Evolutionary conservation across 441 rosid genomes (phyloP), one percentile per base, ranked within the genome.

Genomic region (Aleurites moluccanus): DNA sequence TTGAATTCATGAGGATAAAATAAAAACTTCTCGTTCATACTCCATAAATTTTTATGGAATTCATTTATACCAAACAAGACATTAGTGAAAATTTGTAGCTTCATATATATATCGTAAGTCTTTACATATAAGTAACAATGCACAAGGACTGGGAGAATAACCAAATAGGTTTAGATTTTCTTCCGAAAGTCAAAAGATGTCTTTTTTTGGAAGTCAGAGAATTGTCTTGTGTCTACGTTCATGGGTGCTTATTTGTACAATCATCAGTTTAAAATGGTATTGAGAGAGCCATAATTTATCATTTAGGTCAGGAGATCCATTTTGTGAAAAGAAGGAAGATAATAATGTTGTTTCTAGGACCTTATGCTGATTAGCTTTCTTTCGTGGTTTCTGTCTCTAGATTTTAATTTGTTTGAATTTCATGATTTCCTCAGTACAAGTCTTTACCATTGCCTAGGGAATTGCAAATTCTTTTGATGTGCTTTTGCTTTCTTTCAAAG

Each of bases 91-190:
- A 33, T 55, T 59, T 10, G 3, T 13, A 4, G 27, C 56, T 60
- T 3, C 38, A 38, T 6, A 38, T 6, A 35, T 6, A 38, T 6
- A 6, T n/a, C n/a, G n/a, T 45, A 42, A 45, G 49, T 11, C 49
- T 45, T 45, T 45, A 27, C 7, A 6, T 38, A 42, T 10, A 67
- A 56, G 53, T 69, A 18, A 55, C 28, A 38, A 35, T 44, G 44
- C 18, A 33, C 15, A 20, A 75, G 64, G 72, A 66, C 30, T 56
- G 52, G 67, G 57, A 45, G 62, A 75, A 69, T 50, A 69, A 27
- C 50, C 18, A 47, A 35, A 69, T 60, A 40, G 45, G n/a, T 53
- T 50, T 38, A 70, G 38, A 55, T 59, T 42, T 59, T 60, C 28
- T 50, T 44, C 27, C n/a, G n/a, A 47, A 73, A 23, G 10, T 44